Evolutionary conservation across 2,329 filamentous ascomycete genomes (phyloP), one percentile per base, ranked within the genome.

Genomic region (Cyphellophora europaea): DNA sequence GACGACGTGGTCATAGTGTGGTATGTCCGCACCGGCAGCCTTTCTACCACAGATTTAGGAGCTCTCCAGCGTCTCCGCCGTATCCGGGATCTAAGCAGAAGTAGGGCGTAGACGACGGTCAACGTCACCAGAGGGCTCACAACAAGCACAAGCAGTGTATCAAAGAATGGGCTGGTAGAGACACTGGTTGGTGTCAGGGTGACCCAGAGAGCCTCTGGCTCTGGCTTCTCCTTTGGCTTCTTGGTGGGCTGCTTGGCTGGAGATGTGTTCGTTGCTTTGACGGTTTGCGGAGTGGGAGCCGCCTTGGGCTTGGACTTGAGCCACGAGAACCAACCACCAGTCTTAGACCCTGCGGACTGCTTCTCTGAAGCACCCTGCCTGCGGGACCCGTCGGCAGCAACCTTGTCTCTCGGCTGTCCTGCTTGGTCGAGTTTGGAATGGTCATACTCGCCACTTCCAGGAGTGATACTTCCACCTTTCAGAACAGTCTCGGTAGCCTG

Each of bases 1-100:
- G 77, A 74, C 2, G 75, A 71, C 8, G 71, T 66, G 2, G 74
- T 65, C 21, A 94, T 83, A 0, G 88, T 93, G 51, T 93, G 88
- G 53, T 95, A 98, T 0, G 88, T 96, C 40, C 89, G 79, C 11
- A 98, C 87, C 2, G 91, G 91, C n/a, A 98, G 71, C 39, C 83
- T 79, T 49, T 95, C 88, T 12, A 98, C 88, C 1, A 98, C 79
- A 1, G 86, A 93, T 59, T 98, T 98, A 4, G 91, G 91, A n/a
- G 91, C 91, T 50, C 91, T 77, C 89, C 91, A 98, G 49, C 89
- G 75, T 44, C 89, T 75, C 40, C 89, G 75, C 33, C 89, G 79
- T 48, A 95, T 93, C 40, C 88, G 81, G 30, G 88, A 88, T 36
- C 91, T 80, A 23, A 96, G 67, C 27, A 96, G 73, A 4, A 96